phyloP scores from a whole-genome alignment of 805 yeast species.

The Wickerhamiella sergipiensis region DNA sequence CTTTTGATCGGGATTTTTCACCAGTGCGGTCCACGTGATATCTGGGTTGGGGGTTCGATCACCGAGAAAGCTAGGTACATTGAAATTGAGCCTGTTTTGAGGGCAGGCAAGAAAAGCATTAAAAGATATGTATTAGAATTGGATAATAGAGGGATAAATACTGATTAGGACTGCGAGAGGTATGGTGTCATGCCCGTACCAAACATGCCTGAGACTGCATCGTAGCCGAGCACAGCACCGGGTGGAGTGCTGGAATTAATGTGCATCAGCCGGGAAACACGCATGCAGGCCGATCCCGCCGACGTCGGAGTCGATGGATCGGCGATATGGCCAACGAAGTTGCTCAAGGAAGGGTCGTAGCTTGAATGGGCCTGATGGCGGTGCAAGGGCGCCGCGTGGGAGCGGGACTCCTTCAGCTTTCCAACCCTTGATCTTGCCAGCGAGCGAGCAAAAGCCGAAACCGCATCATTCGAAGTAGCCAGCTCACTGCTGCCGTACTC shows the following conservation, averaged over 20 bases:
- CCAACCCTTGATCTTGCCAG: slow-evolving; percentile 13
- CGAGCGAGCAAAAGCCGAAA: slow-evolving; percentile 16
- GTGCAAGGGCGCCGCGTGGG: neutral
- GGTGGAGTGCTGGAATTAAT: slow-evolving; percentile 14
- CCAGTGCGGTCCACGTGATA: neutral
- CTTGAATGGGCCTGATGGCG: neutral
- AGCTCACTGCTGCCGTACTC: slow-evolving; percentile 2
- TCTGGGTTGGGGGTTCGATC: neutral
- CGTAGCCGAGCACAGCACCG: slow-evolving; percentile 14
- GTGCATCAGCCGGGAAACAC: neutral
- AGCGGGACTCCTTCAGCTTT: neutral
- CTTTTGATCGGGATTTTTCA: neutral
- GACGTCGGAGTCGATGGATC: slow-evolving; percentile 1
- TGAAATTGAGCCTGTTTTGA: too few species aligned
- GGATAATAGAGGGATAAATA: neutral
- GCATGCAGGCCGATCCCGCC: slow-evolving; percentile 2
- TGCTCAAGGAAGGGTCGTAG: neutral
- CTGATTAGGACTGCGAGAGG: slow-evolving; percentile 7
- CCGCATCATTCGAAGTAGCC: slow-evolving; percentile 12
- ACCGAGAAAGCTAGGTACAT: too few species aligned
- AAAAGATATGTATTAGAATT: neutral
- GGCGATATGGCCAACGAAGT: neutral
- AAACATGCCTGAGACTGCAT: slow-evolving; percentile 7
- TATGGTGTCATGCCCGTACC: slow-evolving; percentile 20
- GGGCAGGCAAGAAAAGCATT: neutral